Base-by-base conservation (phyloP, 2,329 filamentous ascomycete genomes). In the Arthroderma sp. region DNA sequence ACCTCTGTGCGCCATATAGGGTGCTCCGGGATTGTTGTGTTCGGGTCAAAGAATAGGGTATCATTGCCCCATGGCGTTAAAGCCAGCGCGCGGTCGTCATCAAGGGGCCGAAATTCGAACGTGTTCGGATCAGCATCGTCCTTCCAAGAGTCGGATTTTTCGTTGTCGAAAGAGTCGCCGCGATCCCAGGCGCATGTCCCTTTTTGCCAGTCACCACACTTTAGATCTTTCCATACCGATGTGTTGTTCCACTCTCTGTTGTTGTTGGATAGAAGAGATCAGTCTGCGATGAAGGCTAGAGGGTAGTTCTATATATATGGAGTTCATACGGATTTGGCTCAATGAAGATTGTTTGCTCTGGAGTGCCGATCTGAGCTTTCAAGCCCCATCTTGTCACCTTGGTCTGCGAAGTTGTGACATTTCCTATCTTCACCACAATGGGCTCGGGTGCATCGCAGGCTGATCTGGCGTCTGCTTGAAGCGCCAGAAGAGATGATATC, bases 231-330 rank as follows among this genome's bases (percentile, higher is more conserved):
- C 43, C 37, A 46, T 28, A 46, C 10, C 5, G 29, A 30, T 3
- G 43, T 46, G 15, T 42, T 48, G 28, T 48, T 48, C 43, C 44
- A 48, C 22, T 46, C 47, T 11, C 39, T 48, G 15, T 22, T 22
- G 15, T 22, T 22, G 15, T 22, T 22, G 15, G 15, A 22, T 22
- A 22, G 15, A 22, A 22, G 15, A 3, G 15, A 22, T 22, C 15
- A 22, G 15, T 22, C 15, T 22, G 15, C 15, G 15, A 22, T 22
- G 15, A 22, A 22, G 3, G 1, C 15, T 22, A 22, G 15, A 22
- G 15, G 15, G 15, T 22, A 22, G 15, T 22, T 22, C 15, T 22
- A 22, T 22, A 22, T 3, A 22, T 22, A 22, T 22, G 15, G 15
- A 22, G 15, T 22, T 40, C 43, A 37, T 46, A 46, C 46, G 39